phyloP scores from a whole-genome alignment of 768 basidiomycete species.

The Naganishia friedmannii region DNA sequence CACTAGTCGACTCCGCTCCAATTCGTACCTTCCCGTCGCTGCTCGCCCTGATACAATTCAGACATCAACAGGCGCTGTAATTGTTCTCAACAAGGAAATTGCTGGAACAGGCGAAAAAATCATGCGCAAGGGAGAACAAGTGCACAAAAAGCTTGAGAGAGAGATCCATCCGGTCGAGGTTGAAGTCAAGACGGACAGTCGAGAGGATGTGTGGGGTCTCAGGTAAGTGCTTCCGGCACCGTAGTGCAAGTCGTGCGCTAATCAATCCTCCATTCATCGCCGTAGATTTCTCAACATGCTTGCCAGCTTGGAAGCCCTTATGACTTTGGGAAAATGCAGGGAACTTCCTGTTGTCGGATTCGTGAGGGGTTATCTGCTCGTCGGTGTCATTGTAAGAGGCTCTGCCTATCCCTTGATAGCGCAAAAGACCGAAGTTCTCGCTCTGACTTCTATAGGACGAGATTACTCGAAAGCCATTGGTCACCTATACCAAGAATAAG shows the following conservation, averaged over 20 bases:
- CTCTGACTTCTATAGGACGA: conserved; percentile 43
- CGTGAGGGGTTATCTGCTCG: conserved; percentile 63
- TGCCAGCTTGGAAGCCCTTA: conserved; percentile 61
- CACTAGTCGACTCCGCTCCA: conserved; percentile 45
- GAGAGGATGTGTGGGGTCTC: conserved; percentile 74
- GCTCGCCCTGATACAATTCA: conserved; percentile 47
- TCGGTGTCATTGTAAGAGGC: conserved; percentile 64
- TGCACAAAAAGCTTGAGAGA: conserved; percentile 74
- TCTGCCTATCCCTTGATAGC: background rate
- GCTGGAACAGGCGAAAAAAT: conserved; percentile 49
- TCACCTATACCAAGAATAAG: background rate
- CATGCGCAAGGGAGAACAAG: conserved; percentile 53
- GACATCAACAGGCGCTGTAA: conserved; percentile 46
- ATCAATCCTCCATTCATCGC: conserved; percentile 18
- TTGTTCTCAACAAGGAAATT: conserved; percentile 46
- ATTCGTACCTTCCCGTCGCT: conserved; percentile 43
- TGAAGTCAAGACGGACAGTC: conserved; percentile 57
- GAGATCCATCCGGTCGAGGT: conserved; percentile 66
- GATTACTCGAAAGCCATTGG: conserved; percentile 44
- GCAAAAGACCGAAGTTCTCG: background rate
- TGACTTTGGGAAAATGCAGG: conserved; percentile 57
- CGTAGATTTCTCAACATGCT: conserved; percentile 72
- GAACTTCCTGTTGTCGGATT: conserved; percentile 82
- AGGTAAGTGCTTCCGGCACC: conserved; percentile 56
- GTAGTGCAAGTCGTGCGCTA: background rate